Evolutionary conservation across 257 asterid species (phyloP), one percentile per base, ranked within the genome.

Genomic region (Osmanthus fragrans): DNA sequence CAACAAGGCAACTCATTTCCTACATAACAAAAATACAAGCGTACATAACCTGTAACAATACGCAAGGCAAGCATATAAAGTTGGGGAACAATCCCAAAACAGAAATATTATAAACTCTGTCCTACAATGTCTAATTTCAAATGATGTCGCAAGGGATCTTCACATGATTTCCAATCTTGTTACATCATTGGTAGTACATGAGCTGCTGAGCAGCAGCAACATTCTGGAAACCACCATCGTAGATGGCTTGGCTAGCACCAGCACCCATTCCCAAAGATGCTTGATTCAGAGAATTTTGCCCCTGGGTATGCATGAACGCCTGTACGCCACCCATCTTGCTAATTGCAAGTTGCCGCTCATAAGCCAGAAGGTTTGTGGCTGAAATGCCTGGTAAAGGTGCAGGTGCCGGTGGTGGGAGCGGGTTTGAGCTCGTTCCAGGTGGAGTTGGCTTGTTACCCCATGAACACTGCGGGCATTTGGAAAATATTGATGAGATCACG

Each of bases 181-280:
- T 25, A 25, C 77, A 33, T 74, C 70, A 80, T 66, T 75, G 80
- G 72, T 80, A 80, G 69, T 80, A 80, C 77, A 75, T 80, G 77
- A 75, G 73, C 63, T 75, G 80, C 58, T 80, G 83, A 29, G 80
- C 80, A 45, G 70, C 76, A 40, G 75, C 75, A 9, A 80, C 21
- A 70, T 65, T 80, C 73, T 80, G 80, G 83, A 75, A 80, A 40
- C 83, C 80, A 16, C 80, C 83, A 64, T 80, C 74, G 25, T 75
- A 75, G 47, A 80, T 80, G 47, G 80, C 83, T 33, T 80, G 83
- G 77, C 80, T 80, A 1, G 69, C 88, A 75, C 86, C 77, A 47
- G 86, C 85, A 69, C 87, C 82, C 85, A 86, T 76, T n/a, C 90
- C 90, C 73, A 86, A 70, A 21, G 88, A 74, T 10, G 86, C 84